A percentile compares a stretch with the other conserved stretches of the same genome.
Conservation (phyloP, 2,329 filamentous ascomycete genomes). For the Tetracladium maxilliforme region DNA sequence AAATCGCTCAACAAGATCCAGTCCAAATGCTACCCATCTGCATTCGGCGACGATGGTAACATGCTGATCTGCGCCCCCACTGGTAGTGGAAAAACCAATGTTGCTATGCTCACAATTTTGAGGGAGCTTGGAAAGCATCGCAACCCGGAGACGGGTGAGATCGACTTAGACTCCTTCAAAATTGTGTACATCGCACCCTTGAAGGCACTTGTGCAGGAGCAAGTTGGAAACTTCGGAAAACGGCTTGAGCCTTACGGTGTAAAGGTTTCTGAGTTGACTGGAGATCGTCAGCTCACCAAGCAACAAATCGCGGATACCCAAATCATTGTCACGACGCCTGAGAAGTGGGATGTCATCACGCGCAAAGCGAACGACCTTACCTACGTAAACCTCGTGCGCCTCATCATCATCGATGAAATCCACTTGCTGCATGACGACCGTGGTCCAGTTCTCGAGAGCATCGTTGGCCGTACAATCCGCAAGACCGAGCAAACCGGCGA, state of each 20-base stretch:
- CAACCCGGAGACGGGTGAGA: constrained; percentile 77
- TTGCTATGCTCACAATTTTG: constrained; percentile 92
- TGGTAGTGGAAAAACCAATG: constrained; percentile 95
- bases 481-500: constrained; percentile 90
- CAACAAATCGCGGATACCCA: constrained; percentile 97
- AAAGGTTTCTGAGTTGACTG: constrained; percentile 86
- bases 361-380: constrained; percentile 93
- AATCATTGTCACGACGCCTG: constrained; percentile 93
- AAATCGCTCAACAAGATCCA: constrained; percentile 91
- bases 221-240: constrained; percentile 94
- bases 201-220: constrained; percentile 92
- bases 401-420: constrained; percentile 96
- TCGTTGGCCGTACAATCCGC: constrained; percentile 86
- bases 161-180: constrained; percentile 93
- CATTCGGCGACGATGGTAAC: constrained; percentile 89
- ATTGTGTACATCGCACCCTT: constrained; percentile 95
- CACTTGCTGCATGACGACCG: constrained; percentile 95
- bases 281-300: constrained; percentile 95
- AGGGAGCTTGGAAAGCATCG: constrained; percentile 94
- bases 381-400: constrained; percentile 90
- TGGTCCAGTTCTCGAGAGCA: constrained; percentile 91
- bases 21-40: constrained; percentile 80
- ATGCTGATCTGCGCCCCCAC: constrained; percentile 97
- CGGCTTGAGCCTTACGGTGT: constrained; percentile 84
- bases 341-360: constrained; percentile 99